Evolutionary conservation across 2,329 filamentous ascomycete species (phyloP), one percentile per base, ranked within the genome.

Genomic region (Trichophyton simii): DNA sequence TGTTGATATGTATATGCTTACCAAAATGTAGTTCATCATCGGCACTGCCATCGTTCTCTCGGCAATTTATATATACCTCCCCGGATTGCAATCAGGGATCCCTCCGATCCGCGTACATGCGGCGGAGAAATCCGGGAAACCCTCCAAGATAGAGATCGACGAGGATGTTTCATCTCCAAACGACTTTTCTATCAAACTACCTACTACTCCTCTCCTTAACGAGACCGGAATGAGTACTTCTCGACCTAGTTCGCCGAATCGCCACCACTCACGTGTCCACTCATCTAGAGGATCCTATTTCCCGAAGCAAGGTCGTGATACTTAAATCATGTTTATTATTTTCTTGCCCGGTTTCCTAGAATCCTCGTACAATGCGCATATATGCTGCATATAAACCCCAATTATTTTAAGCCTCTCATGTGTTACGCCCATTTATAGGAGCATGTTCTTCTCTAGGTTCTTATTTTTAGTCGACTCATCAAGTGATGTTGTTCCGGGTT

Each of bases 41-140:
- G 94, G 94, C 60, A 91, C 91, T 0, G 78, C 80, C 9, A 77
- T 94, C 57, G 91, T 97, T 7, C 77, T 96, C 0, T 80, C 83
- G 48, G 87, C 91, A 2, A 95, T 90, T 1, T 96, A 91, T 72
- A 79, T 96, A 15, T 96, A 96, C 77, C 61, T 60, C 18, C 61
- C 59, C n/a, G 58, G 57, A 15, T 63, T 54, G 15, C n/a, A 59
- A 41, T 20, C n/a, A 42, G 44, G 50, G 20, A 76, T 74, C 34
- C 73, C 74, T 13, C 71, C 64, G 55, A 74, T 79, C 60, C 82
- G 85, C 15, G 84, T 88, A 63, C 86, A 86, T 55, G 83, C 79
- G 65, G 91, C 87, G 69, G 90, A 96, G 72, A 94, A 95, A 41
- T 58, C 63, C 1, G 60, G 61, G 44, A 54, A 52, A 20, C 62